Conservation (phyloP, 176 grass and related monocot genomes). For the Eremochloa ophiuroides region DNA sequence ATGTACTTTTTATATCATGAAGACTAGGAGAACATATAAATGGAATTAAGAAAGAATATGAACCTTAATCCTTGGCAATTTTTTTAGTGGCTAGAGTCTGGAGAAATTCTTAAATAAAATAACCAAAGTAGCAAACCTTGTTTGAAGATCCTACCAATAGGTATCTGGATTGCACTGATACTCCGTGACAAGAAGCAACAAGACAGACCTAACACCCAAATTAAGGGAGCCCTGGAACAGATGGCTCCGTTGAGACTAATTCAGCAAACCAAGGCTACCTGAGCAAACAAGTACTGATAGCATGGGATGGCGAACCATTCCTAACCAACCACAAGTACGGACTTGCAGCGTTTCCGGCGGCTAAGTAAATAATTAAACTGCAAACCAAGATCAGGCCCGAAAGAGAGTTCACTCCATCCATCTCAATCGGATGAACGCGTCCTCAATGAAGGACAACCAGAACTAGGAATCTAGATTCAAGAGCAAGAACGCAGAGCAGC, state of each 20-base stretch:
- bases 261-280: not conserved
- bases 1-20: not conserved
- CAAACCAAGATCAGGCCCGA: not conserved
- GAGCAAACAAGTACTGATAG: not conserved
- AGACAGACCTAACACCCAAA: not conserved
- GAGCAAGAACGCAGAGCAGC: not conserved
- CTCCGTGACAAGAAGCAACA: not conserved
- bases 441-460: not conserved
- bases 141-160: not conserved
- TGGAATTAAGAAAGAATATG: not conserved
- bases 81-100: not conserved
- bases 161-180: not conserved
- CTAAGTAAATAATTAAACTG: not conserved
- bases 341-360: not conserved
- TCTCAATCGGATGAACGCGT: not conserved
- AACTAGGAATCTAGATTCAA: not conserved
- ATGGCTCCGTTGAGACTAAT: not conserved
- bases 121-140: not conserved
- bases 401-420: not conserved
- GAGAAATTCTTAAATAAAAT: not conserved
- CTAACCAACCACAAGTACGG: not conserved
- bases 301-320: not conserved
- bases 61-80: not conserved
- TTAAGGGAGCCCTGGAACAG: not conserved
- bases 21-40: not conserved